Conservation (phyloP, 2,329 filamentous ascomycete genomes). For the Phialophora chinensis region DNA sequence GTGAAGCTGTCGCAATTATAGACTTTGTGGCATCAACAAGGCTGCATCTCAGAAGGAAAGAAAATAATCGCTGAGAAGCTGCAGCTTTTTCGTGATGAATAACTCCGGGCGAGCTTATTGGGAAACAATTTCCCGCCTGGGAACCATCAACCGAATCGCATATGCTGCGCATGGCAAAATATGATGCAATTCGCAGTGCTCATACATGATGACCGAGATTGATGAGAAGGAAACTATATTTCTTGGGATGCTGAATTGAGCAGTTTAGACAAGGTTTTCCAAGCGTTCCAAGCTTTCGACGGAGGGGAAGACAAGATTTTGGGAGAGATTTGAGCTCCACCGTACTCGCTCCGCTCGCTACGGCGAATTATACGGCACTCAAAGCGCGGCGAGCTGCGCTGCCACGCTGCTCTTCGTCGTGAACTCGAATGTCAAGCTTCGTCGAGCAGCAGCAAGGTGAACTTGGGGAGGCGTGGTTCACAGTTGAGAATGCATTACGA, state of each 20-base stretch:
- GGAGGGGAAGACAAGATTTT: neutral
- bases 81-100: neutral
- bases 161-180: neutral
- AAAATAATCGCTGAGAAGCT: neutral
- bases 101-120: neutral
- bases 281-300: slow-evolving; percentile 11
- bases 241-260: neutral
- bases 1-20: neutral
- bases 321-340: neutral
- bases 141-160: neutral
- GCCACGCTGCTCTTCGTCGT: neutral
- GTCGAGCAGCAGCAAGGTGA: neutral
- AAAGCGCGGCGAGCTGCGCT: neutral
- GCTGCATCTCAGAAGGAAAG: neutral
- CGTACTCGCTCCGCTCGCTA: neutral
- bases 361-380: neutral
- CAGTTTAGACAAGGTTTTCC: slow-evolving; percentile 13
- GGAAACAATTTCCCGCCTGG: neutral
- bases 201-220: neutral
- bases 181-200: neutral
- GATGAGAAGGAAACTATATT: neutral
- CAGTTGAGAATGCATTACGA: slow-evolving; percentile 20
- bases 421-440: neutral
- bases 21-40: neutral
- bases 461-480: neutral